Conservation (phyloP, 345 rosid species). For the Turritis glabra region DNA sequence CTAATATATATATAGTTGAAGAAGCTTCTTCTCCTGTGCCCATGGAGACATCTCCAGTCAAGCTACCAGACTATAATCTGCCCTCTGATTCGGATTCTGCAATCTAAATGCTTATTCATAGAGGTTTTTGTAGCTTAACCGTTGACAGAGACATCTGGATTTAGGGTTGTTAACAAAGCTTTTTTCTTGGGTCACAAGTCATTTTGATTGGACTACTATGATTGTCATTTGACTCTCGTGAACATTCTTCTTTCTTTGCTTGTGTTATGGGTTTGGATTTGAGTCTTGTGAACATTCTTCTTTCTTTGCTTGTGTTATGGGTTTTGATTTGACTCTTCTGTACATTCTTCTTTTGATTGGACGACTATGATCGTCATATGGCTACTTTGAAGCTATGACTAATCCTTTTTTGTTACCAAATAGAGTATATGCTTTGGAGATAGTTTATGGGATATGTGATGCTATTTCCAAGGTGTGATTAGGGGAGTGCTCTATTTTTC, state of each 20-base stretch:
- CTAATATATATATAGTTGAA: not conserved
- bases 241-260: not conserved
- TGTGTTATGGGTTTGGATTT: too few species aligned
- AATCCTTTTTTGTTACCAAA: not conserved
- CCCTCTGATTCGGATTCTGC: not conserved
- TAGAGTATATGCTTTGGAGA: not conserved
- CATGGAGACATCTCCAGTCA: not conserved
- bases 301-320: not conserved
- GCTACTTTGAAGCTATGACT: not conserved
- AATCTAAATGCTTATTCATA: not conserved
- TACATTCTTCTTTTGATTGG: not conserved
- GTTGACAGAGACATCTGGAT: not conserved
- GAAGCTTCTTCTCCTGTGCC: not conserved
- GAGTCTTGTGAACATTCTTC: not conserved
- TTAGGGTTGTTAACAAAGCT: not conserved
- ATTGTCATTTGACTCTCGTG: not conserved
- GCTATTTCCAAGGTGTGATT: not conserved
- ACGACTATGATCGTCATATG: too few species aligned
- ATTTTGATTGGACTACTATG: not conserved
- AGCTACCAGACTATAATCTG: not conserved
- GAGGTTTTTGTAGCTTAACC: not conserved
- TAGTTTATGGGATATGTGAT: not conserved
- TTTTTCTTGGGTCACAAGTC: constrained; percentile 1
- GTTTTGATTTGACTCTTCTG: not conserved
- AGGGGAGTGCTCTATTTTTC: too few species aligned